Percentiles rank a stretch among this genome's conserved stretches.
Conservation (phyloP, 2,329 filamentous ascomycete species). For the Fusarium xylarioides region DNA sequence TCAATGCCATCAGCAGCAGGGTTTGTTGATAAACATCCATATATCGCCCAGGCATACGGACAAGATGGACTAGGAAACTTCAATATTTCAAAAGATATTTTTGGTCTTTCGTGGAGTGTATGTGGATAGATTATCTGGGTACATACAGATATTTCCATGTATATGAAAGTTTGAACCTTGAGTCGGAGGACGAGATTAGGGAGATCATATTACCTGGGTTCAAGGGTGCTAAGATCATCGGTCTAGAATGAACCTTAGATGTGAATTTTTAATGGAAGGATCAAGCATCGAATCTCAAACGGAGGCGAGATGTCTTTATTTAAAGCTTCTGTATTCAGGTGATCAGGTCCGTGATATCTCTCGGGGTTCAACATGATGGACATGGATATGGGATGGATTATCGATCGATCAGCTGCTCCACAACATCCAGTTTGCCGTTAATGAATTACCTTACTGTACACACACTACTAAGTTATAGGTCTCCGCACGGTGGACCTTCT, state of each 20-base stretch:
- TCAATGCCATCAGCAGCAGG: not conserved
- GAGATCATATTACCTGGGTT: conserved; percentile 13
- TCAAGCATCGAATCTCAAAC: conserved; percentile 22
- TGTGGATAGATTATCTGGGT: not conserved
- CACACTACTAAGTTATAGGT: not conserved
- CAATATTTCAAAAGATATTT: not conserved
- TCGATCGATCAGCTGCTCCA: conserved; percentile 21
- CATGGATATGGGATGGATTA: conserved; percentile 1
- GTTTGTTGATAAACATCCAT: not conserved
- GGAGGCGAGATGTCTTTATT: conserved; percentile 32
- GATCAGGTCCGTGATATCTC: not conserved
- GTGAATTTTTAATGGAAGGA: conserved; percentile 4
- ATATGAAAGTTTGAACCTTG: not conserved
- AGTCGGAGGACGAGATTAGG: conserved; percentile 9
- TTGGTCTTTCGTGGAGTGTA: not conserved
- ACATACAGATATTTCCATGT: not conserved
- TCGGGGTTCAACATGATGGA: not conserved
- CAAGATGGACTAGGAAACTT: not conserved
- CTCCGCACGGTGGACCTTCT: not conserved
- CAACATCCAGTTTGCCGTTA: not conserved
- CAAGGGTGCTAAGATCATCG: not conserved
- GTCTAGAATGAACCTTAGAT: conserved; percentile 11
- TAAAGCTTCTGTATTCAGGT: not conserved
- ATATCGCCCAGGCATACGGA: not conserved
- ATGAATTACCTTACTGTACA: not conserved